Evolutionary conservation across 805 yeast species (phyloP).

Genomic region (Starmerella potacharoeniae): DNA sequence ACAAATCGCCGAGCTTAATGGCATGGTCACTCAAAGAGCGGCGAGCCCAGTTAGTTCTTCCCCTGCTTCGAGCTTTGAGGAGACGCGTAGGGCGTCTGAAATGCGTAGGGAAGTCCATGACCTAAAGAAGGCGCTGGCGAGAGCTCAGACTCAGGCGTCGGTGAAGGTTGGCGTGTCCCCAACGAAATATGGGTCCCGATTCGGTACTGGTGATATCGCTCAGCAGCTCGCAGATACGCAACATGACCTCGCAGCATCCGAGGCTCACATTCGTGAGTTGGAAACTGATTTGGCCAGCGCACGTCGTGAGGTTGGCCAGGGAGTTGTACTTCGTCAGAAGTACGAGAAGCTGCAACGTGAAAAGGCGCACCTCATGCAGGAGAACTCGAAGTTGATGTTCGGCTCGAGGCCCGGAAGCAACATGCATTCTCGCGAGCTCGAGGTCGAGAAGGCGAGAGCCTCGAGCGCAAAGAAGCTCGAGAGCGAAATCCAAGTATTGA

Average conservation of each 20-base stretch:
- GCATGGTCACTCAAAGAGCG: not conserved
- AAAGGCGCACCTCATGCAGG: slow-evolving; percentile 20
- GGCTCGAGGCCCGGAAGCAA: slow-evolving; percentile 7
- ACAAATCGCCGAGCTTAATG: not conserved
- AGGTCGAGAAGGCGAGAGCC: slow-evolving; percentile 16
- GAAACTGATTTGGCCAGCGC: slow-evolving; percentile 10
- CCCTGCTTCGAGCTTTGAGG: not conserved
- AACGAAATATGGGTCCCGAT: not conserved
- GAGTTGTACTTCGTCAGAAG: slow-evolving; percentile 12
- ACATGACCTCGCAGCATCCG: slow-evolving; percentile 11
- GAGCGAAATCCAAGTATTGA: slow-evolving; percentile 27
- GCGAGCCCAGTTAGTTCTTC: not conserved
- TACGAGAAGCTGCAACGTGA: slow-evolving; percentile 23
- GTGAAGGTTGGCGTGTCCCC: not conserved
- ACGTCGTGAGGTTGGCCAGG: slow-evolving; percentile 7
- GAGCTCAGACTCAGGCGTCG: slow-evolving; percentile 4
- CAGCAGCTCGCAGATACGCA: slow-evolving; percentile 11
- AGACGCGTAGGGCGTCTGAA: not conserved
- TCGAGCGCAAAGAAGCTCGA: slow-evolving; percentile 18
- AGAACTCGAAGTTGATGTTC: slow-evolving; percentile 17
- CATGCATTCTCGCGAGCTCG: slow-evolving; percentile 14
- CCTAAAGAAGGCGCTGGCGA: slow-evolving; percentile 1
- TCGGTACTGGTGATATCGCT: slow-evolving; percentile 8
- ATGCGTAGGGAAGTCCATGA: slow-evolving; percentile 4
- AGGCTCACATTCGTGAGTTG: slow-evolving; percentile 7